These are phyloP conservation scores for Carex parvula DNA, from an alignment of 176 grass and related monocot genomes.

Conservation along the genomic window DNA sequence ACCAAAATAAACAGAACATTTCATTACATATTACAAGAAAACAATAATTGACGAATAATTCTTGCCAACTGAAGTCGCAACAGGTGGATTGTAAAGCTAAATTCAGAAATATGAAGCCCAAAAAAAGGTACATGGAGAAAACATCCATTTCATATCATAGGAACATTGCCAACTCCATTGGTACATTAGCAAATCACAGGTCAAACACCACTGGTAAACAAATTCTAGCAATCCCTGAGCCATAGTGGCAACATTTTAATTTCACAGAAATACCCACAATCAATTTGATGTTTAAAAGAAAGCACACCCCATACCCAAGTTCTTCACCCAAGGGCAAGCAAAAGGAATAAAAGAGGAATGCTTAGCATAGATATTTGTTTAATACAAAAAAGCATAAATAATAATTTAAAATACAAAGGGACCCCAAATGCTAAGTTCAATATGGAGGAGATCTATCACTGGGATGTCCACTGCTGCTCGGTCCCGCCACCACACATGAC, in stretches of 20 bases:
- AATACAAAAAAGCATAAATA: conserved; percentile 11
- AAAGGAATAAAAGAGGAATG: not conserved
- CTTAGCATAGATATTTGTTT: not conserved
- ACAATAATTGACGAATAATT: not conserved
- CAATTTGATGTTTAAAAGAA: not conserved
- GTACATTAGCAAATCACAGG: not conserved
- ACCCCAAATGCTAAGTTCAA: not conserved
- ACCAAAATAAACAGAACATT: no score
- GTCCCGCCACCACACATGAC: not conserved
- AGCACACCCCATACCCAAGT: not conserved
- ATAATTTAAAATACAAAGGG: conserved; percentile 9
- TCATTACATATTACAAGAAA: no score
- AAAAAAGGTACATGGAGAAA: not conserved
- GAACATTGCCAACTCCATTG: not conserved
- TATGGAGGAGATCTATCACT: not conserved
- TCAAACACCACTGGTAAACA: not conserved
- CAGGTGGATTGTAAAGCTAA: not conserved
- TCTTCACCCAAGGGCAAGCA: not conserved
- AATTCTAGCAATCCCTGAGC: not conserved
- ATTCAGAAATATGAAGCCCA: not conserved
- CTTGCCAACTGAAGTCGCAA: not conserved
- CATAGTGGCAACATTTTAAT: not conserved
- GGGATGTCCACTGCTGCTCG: not conserved
- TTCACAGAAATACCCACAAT: not conserved
- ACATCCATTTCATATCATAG: not conserved